phyloP scores from a whole-genome alignment of 176 grass and related monocot genomes.

The Pontederia paniculata region DNA sequence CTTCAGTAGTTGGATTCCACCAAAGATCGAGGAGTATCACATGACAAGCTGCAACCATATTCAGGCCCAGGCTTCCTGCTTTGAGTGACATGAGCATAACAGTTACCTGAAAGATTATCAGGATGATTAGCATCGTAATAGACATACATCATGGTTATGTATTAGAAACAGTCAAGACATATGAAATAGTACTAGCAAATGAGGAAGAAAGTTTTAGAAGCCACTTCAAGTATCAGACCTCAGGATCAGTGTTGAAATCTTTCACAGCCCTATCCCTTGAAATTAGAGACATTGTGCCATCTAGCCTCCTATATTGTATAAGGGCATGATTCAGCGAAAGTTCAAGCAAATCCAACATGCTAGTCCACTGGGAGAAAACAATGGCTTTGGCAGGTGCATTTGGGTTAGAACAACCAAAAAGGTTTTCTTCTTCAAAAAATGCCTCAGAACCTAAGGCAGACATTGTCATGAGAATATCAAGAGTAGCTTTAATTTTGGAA shows the following conservation, averaged over 20 bases:
- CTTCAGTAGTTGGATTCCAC: constrained; percentile 91
- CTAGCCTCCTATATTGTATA: constrained; percentile 95
- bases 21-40: constrained; percentile 94
- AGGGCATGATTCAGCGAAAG: constrained; percentile 58
- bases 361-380: constrained; percentile 98
- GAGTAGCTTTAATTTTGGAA: constrained; percentile 63
- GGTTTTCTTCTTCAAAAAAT: background rate
- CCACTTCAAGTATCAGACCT: constrained; percentile 34
- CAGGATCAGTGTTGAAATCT: constrained; percentile 91
- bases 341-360: constrained; percentile 92
- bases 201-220: background rate
- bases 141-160: background rate
- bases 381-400: constrained; percentile 64
- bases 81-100: constrained; percentile 95
- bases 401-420: background rate
- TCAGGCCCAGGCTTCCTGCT: constrained; percentile 82
- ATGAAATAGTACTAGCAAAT: too few relatives aligned
- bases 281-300: constrained; percentile 87
- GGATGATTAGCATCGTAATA: background rate
- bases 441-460: constrained; percentile 16
- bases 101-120: constrained; percentile 47
- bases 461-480: constrained; percentile 62
- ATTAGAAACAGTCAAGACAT: constrained; percentile 3
- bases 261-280: constrained; percentile 71
- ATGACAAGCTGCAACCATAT: constrained; percentile 88